phyloP scores from a whole-genome alignment of 495 filamentous ascomycete genomes.

The Podospora pseudopauciseta region DNA sequence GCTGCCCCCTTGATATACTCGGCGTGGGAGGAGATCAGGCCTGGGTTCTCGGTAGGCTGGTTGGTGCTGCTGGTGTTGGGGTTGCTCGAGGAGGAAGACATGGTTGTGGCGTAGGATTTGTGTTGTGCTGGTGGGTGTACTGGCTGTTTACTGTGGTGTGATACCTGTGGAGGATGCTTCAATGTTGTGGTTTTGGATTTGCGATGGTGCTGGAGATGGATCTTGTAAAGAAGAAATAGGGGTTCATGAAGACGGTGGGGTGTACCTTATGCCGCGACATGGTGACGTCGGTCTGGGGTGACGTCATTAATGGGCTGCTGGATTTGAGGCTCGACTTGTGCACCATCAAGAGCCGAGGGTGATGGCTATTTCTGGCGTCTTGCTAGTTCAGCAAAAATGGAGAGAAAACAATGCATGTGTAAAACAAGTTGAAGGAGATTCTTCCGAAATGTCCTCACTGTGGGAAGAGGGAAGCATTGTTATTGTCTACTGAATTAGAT shows the following conservation, averaged over 20 bases:
- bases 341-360: not conserved
- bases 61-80: slow-evolving; percentile 17
- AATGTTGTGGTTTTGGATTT: not conserved
- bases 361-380: not conserved
- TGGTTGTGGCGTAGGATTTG: slow-evolving; percentile 3
- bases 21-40: slow-evolving; percentile 42
- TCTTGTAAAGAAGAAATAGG: not conserved
- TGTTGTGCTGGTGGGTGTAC: not conserved
- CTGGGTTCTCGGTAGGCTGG: slow-evolving; percentile 14
- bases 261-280: not conserved
- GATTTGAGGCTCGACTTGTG: not conserved
- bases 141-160: not conserved
- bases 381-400: no score
- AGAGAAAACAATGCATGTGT: no score
- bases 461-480: no score
- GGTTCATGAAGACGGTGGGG: not conserved
- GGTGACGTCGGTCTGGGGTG: slow-evolving; percentile 18
- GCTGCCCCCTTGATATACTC: slow-evolving; percentile 48
- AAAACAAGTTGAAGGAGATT: no score
- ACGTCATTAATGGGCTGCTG: slow-evolving; percentile 12
- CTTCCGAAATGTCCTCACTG: no score
- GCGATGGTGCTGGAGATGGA: not conserved
- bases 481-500: no score
- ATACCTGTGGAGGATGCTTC: not conserved
- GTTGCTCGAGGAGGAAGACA: slow-evolving; percentile 15